Percentiles rank a stretch among this genome's conserved stretches.
These are phyloP conservation scores for Porcisia hertigi DNA, from an alignment of 208 protist species.

Conservation along the genomic window DNA sequence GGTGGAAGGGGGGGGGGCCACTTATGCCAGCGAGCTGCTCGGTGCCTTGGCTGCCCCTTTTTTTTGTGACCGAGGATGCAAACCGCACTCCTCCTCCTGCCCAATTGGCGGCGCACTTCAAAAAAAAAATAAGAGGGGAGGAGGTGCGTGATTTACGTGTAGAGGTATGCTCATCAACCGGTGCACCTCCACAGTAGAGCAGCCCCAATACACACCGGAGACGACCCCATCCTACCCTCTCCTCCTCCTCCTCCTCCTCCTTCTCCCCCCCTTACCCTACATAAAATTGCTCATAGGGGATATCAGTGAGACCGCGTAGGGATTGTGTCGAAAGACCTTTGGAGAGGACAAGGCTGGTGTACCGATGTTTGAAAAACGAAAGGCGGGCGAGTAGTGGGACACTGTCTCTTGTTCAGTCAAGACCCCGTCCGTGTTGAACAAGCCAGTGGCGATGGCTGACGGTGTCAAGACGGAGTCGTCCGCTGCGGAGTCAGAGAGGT, in stretches of 20 bases:
- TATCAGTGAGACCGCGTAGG: constrained; percentile 6
- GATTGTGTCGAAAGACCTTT: constrained; percentile 7
- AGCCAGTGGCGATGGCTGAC: not conserved
- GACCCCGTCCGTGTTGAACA: not conserved
- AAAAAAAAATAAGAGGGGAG: not conserved
- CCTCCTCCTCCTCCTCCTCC: no score
- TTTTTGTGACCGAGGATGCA: not conserved
- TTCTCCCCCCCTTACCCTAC: not conserved
- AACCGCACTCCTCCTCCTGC: not conserved
- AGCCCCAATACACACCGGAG: not conserved
- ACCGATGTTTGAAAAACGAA: not conserved
- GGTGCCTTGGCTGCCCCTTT: not conserved
- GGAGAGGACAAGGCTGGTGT: not conserved
- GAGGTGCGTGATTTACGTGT: not conserved
- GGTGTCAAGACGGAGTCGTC: constrained; percentile 1
- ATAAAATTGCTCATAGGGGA: not conserved
- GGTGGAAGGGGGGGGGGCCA: no score
- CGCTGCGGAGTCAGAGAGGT: constrained; percentile 11
- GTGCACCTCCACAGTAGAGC: not conserved
- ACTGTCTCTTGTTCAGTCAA: constrained; percentile 1
- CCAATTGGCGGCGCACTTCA: not conserved
- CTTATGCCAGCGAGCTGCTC: not conserved
- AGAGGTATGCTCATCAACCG: not conserved
- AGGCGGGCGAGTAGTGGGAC: constrained; percentile 1
- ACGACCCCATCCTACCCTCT: not conserved